Conservation (phyloP, 2,329 filamentous ascomycete genomes). For the Ustulina deusta region DNA sequence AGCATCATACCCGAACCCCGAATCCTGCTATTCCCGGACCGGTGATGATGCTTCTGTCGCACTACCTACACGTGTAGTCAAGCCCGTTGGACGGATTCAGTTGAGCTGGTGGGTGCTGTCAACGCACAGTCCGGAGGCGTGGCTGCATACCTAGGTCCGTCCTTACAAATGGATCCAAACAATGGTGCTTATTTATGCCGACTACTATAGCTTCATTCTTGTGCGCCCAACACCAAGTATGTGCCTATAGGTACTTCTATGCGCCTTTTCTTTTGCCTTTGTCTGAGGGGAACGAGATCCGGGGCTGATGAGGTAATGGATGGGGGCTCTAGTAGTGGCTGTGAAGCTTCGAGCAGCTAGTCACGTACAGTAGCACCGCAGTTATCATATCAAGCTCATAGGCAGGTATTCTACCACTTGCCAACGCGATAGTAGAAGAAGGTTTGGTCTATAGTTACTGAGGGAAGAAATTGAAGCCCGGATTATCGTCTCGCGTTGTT, state of each 20-base stretch:
- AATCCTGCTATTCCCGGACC: slow-evolving; percentile 19
- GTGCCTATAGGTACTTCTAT: not conserved
- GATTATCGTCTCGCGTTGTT: not conserved
- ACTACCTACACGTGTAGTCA: not conserved
- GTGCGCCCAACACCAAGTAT: not conserved
- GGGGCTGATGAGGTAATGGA: not conserved
- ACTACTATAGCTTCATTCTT: not conserved
- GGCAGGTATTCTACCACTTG: not conserved
- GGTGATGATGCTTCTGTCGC: not conserved
- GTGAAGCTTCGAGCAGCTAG: not conserved
- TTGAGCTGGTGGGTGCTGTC: not conserved
- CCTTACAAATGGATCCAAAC: not conserved
- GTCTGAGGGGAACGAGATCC: not conserved
- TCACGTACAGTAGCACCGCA: not conserved
- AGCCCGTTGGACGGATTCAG: not conserved
- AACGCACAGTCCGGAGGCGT: not conserved
- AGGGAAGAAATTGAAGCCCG: not conserved
- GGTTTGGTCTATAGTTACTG: not conserved
- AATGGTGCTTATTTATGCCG: not conserved
- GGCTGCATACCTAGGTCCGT: not conserved
- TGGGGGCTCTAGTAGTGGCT: not conserved
- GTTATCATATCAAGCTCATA: not conserved
- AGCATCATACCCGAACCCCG: slow-evolving; percentile 10
- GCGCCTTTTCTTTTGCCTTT: not conserved
- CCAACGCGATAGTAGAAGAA: not conserved